Percentiles rank a stretch among this genome's conserved stretches.
Evolutionary conservation across 768 basidiomycete species (phyloP).

Genomic region (Suillus ampliporus): DNA sequence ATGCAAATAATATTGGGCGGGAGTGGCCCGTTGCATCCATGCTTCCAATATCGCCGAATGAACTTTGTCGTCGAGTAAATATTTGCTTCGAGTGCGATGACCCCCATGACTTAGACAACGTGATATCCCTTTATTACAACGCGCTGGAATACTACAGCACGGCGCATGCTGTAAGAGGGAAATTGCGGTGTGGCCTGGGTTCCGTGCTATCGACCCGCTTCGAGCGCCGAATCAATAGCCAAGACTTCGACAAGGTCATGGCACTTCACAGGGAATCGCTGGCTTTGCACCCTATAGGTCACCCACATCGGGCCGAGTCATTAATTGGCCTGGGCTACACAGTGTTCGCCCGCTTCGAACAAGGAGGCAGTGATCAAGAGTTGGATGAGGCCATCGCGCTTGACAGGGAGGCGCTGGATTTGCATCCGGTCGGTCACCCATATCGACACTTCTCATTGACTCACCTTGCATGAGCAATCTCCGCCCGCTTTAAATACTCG

Average conservation of each 20-base stretch:
- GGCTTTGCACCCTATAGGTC: too few relatives aligned
- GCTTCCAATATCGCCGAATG: too few relatives aligned
- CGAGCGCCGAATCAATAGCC: neutral
- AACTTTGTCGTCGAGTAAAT: too few relatives aligned
- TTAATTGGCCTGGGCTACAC: conserved; percentile 14
- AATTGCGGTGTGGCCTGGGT: conserved; percentile 21
- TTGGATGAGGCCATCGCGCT: conserved; percentile 9
- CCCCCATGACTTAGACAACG: neutral
- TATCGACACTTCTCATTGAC: conserved; percentile 12
- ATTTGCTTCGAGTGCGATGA: neutral
- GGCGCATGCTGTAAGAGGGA: too few relatives aligned
- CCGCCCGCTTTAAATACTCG: conserved; percentile 13
- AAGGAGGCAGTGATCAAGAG: conserved; percentile 7
- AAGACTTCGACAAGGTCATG: too few relatives aligned
- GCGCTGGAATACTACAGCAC: neutral
- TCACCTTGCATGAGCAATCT: conserved; percentile 22
- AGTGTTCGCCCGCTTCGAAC: conserved; percentile 2
- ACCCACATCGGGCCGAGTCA: conserved; percentile 11
- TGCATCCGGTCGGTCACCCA: neutral
- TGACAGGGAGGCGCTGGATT: neutral
- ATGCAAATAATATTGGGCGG: too few relatives aligned
- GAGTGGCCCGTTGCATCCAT: too few relatives aligned
- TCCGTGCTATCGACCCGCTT: conserved; percentile 17
- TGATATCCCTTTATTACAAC: neutral
- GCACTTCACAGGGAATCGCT: too few relatives aligned